A percentile compares a stretch with the other conserved stretches of the same genome.
Evolutionary conservation across 2,329 filamentous ascomycete species (phyloP).

Genomic region (Ciborinia camelliae): DNA sequence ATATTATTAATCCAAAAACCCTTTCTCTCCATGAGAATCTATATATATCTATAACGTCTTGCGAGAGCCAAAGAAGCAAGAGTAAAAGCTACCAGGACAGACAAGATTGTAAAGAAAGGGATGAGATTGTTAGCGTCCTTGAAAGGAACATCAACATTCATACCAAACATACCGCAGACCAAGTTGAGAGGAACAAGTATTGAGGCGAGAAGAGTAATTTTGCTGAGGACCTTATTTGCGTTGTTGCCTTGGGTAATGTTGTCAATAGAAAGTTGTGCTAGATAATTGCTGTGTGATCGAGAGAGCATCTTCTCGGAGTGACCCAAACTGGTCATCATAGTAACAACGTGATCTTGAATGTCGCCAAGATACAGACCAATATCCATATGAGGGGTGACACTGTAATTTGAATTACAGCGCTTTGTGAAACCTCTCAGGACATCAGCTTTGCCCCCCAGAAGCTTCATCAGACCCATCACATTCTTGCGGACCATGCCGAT

Average conservation of each 20-base stretch:
- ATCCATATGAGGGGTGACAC: conserved; percentile 90
- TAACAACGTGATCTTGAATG: conserved; percentile 98
- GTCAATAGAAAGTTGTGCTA: conserved; percentile 90
- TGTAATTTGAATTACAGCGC: conserved; percentile 96
- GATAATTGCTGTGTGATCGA: conserved; percentile 90
- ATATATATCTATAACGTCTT: conserved; percentile 35
- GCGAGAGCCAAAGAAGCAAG: conserved; percentile 31
- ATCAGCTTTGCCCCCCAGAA: conserved; percentile 96
- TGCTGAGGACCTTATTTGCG: conserved; percentile 86
- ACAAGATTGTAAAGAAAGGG: conserved; percentile 61
- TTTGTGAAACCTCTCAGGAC: conserved; percentile 97
- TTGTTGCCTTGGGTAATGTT: conserved; percentile 84
- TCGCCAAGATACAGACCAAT: conserved; percentile 95
- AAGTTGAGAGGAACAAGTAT: conserved; percentile 96
- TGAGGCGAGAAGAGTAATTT: conserved; percentile 91
- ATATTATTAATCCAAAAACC: neutral
- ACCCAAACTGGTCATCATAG: conserved; percentile 93
- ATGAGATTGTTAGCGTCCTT: conserved; percentile 42
- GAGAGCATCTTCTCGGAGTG: conserved; percentile 98
- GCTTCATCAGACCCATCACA: conserved; percentile 86
- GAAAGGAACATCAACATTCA: conserved; percentile 79
- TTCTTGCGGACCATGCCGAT: conserved; percentile 93
- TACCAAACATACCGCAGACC: conserved; percentile 65
- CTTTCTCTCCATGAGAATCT: neutral
- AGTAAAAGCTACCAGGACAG: conserved; percentile 53